phyloP scores from a whole-genome alignment of 2,329 filamentous ascomycete species.

The Aspergillus sp. region DNA sequence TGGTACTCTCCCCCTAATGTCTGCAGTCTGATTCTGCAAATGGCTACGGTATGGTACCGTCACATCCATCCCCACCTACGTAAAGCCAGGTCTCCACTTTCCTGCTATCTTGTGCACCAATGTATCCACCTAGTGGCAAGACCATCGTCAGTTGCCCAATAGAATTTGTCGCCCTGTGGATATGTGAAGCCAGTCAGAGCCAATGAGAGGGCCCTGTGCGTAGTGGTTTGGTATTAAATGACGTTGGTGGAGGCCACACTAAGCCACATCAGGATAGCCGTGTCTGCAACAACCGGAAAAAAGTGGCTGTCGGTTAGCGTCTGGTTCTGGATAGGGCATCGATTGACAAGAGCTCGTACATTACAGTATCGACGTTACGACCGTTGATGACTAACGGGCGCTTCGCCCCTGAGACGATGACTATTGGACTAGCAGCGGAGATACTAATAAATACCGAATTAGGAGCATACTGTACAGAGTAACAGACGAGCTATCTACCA shows the following conservation, averaged over 20 bases:
- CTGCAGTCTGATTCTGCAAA: not conserved
- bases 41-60: not conserved
- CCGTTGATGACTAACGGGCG: not conserved
- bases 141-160: constrained; percentile 8
- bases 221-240: not conserved
- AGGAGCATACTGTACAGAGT: too few species aligned
- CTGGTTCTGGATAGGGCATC: not conserved
- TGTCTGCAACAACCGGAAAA: not conserved
- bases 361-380: not conserved
- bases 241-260: not conserved
- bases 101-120: constrained; percentile 6
- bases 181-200: constrained; percentile 4
- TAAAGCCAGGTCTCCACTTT: not conserved
- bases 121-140: constrained; percentile 18
- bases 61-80: constrained; percentile 2
- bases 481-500: too few species aligned
- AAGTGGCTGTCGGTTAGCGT: constrained; percentile 4
- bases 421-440: not conserved
- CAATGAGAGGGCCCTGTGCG: too few species aligned
- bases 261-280: too few species aligned
- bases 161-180: not conserved
- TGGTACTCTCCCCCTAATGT: not conserved
- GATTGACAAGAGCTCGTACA: not conserved
- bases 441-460: too few species aligned
- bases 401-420: not conserved